Evolutionary conservation across 1,284 basidiomycete species (phyloP).

Genomic region (Cryptococcus sp.): DNA sequence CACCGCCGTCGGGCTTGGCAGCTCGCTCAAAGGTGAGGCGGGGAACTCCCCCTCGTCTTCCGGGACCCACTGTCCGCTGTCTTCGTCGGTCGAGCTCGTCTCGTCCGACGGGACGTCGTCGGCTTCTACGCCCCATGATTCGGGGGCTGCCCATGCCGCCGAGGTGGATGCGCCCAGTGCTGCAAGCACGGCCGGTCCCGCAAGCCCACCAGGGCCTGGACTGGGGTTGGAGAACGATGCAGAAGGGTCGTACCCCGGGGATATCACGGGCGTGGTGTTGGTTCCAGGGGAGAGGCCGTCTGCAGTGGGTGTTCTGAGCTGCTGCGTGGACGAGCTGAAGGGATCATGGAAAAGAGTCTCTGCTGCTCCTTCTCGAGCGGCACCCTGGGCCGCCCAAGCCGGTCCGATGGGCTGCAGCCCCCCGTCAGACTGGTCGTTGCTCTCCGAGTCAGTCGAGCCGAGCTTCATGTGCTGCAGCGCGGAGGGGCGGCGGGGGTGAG

Average conservation of each 20-base stretch:
- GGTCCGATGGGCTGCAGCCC: conserved; percentile 32
- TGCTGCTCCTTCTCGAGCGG: background rate
- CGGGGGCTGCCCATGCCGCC: conserved; percentile 54
- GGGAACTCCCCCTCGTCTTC: conserved; percentile 8
- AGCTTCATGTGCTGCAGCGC: conserved; percentile 47
- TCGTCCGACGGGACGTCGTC: conserved; percentile 44
- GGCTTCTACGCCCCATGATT: conserved; percentile 56
- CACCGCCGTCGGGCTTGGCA: background rate
- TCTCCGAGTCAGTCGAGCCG: conserved; percentile 33
- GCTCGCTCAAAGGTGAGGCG: background rate
- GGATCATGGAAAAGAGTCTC: conserved; percentile 45
- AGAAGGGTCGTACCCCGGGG: background rate
- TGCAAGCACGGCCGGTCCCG: background rate
- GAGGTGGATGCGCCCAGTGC: background rate
- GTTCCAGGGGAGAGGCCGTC: background rate
- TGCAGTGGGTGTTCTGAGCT: background rate
- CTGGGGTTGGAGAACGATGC: conserved; percentile 5
- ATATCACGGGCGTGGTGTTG: background rate
- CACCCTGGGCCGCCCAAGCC: conserved; percentile 28
- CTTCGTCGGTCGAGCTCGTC: conserved; percentile 22
- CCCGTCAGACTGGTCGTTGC: conserved; percentile 17
- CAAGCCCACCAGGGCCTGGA: background rate
- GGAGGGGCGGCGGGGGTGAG: conserved; percentile 45
- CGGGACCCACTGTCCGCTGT: conserved; percentile 39
- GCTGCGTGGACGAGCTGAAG: conserved; percentile 19